Base-by-base conservation (phyloP, 768 basidiomycete species). In the Kwoniella sp. region DNA sequence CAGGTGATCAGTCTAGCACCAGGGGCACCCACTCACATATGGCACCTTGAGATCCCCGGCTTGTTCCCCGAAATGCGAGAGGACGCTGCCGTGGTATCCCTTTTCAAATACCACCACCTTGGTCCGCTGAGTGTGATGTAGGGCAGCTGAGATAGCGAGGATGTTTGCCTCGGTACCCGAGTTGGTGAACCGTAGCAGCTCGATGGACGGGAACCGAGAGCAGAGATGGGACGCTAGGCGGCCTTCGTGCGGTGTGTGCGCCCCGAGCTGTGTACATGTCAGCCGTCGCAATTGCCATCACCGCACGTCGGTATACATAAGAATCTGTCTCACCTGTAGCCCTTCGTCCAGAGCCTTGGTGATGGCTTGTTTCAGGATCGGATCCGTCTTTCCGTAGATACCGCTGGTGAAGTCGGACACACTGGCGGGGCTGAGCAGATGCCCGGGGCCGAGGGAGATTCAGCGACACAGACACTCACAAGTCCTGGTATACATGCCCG, bases 91-190 rank as follows among this genome's bases (percentile, higher is more conserved):
- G 50, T 61, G 59, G 42, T 61, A 61, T 0, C 55, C 59, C 11
- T 47, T 42, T 25, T 53, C 34, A 27, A 61, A 61, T 3, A 61
- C 51, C 7, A 61, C 50, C 2, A 61, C 52, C 36, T 53, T 61
- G 12, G 20, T 28, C 42, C 56, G 6, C 3, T 28, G 7, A 1
- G 60, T 62, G 37, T 55, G 48, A 12, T 50, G 45, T 25, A 57
- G 25, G 1, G 52, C 51, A 32, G 47, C 32, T 5, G 47, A 48
- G 6, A 62, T 57, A 3, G 51, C 46, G 26, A 54, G 46, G 15
- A 58, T 45, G 23, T 56, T 54, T 3, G 60, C 60, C 28, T 62
- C 60, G 10, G 60, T 62, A 10, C 52, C 60, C 2, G 60, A 62
- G 28, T 62, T 62, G n/a, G 56, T 38, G 48, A 54, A 62, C 14